phyloP scores from a whole-genome alignment of 2,329 filamentous ascomycete genomes.

The Penicillium sp. region DNA sequence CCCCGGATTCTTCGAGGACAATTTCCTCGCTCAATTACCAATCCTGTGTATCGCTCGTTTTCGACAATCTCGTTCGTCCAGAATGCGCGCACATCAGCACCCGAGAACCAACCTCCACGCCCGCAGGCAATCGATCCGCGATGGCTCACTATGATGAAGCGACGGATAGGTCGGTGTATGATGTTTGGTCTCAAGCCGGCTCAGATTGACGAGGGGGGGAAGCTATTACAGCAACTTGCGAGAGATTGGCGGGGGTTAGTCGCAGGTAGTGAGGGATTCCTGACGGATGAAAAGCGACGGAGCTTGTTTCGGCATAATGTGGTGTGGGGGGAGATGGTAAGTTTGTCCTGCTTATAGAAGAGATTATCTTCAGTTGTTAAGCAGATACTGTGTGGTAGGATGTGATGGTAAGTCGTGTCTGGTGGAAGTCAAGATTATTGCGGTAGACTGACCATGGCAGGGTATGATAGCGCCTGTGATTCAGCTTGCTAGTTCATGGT shows the following conservation, averaged over 20 bases:
- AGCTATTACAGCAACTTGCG: slow-evolving; percentile 55
- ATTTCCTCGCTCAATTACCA: slow-evolving; percentile 12
- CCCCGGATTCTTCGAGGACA: slow-evolving; percentile 16
- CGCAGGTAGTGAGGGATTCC: slow-evolving; percentile 68
- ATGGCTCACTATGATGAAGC: slow-evolving; percentile 65
- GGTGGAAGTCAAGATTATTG: not conserved
- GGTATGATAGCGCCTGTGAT: slow-evolving; percentile 19
- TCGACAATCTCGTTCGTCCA: slow-evolving; percentile 19
- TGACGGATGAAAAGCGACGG: slow-evolving; percentile 57
- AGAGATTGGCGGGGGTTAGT: slow-evolving; percentile 65
- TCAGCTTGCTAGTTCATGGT: not conserved
- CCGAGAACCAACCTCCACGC: slow-evolving; percentile 15
- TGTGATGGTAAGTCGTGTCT: slow-evolving; percentile 40
- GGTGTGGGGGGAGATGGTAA: slow-evolving; percentile 81
- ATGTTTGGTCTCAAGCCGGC: slow-evolving; percentile 60
- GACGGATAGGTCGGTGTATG: slow-evolving; percentile 67
- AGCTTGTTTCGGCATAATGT: slow-evolving; percentile 63
- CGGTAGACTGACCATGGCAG: slow-evolving; percentile 18
- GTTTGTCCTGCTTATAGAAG: slow-evolving; percentile 10
- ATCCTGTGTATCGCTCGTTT: slow-evolving; percentile 12
- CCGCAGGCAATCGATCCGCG: slow-evolving; percentile 44
- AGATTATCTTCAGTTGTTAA: not conserved
- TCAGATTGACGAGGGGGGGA: slow-evolving; percentile 55
- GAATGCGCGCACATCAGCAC: slow-evolving; percentile 12
- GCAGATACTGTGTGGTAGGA: slow-evolving; percentile 29